Evolutionary conservation across 495 filamentous ascomycete genomes (phyloP), one percentile per base, ranked within the genome.

Genomic region (Penicillium bialowiezense): DNA sequence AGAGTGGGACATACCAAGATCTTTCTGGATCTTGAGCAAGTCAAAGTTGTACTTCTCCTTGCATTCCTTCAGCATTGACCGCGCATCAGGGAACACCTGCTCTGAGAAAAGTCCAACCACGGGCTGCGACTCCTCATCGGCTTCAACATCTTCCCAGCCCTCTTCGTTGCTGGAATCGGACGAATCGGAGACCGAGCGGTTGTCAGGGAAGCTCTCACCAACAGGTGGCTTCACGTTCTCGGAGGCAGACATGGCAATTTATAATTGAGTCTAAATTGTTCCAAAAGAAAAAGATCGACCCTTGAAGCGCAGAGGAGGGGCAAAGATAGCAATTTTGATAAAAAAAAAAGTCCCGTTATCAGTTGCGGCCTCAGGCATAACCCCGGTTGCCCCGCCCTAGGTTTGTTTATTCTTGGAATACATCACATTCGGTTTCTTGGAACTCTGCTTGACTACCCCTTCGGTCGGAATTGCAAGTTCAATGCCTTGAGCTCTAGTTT

Each of bases 131-230:
- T 91, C 84, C 13, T 82, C 75, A 50, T 87, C 82, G 7, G 78
- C 75, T 58, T 90, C 87, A 21, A 84, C 79, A 68, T 95, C 90
- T 63, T 90, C 83, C 91, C 90, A 96, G 17, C 82, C 84, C 62
- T 85, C 83, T 38, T 88, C 86, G 51, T 81, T 74, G 45, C 67
- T 74, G 21, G 67, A 55, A 50, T 80, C 75, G 5, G 78, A 79
- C 23, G 70, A 70, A 17, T 71, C 71, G 17, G 75, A 77, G 3
- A 64, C 48, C 2, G 71, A 72, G 41, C 54, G 59, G 3, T 56
- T 41, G 54, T 72, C 69, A 14, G 56, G 55, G 37, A 56, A 48
- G 26, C 45, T 39, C 38, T 69, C 64, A 17, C 58, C 60, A 10
- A 54, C 52, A 28, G 51, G 55, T 12, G 55, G 55, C 1, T 67